Evolutionary conservation across 2,329 filamentous ascomycete species (phyloP).

Genomic region (Verticillium nonalfalfae): DNA sequence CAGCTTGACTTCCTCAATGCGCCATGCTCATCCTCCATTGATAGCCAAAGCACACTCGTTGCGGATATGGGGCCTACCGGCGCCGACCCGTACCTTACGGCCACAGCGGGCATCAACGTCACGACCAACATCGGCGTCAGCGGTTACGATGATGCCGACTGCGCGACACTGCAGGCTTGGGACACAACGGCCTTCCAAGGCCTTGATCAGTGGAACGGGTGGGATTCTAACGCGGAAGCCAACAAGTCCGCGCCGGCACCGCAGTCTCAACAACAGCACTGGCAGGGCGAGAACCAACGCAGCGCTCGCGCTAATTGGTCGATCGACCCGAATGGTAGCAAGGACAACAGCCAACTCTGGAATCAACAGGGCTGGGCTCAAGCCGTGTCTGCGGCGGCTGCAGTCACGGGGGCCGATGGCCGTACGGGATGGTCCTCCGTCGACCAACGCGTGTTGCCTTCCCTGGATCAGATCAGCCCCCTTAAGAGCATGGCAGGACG

Average conservation of each 20-base stretch:
- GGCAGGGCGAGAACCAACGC: conserved; percentile 12
- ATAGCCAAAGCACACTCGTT: conserved; percentile 11
- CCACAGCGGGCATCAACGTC: conserved; percentile 12
- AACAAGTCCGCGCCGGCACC: conserved; percentile 1
- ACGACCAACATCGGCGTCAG: conserved; percentile 9
- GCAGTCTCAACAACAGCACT: conserved; percentile 4
- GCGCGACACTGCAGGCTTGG: conserved; percentile 6
- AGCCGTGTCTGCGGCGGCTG: conserved; percentile 24
- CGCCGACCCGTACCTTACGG: conserved; percentile 11
- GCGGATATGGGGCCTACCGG: conserved; percentile 7
- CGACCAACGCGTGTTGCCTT: conserved; percentile 9
- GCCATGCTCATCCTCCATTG: conserved; percentile 11
- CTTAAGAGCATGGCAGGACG: conserved; percentile 9
- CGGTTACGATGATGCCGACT: conserved; percentile 10
- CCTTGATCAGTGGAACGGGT: conserved; percentile 11
- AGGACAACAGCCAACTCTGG: conserved; percentile 26
- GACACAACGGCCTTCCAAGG: conserved; percentile 8
- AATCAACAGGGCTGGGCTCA: conserved; percentile 16
- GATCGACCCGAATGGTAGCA: conserved; percentile 7
- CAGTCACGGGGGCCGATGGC: conserved; percentile 17
- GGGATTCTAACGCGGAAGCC: conserved; percentile 7
- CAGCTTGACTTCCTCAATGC: conserved; percentile 10
- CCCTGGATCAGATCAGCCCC: conserved; percentile 11
- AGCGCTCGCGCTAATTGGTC: conserved; percentile 16
- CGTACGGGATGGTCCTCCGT: conserved; percentile 10